Evolutionary conservation across 805 yeast genomes (phyloP).

Genomic region (Pichia membranifaciens): DNA sequence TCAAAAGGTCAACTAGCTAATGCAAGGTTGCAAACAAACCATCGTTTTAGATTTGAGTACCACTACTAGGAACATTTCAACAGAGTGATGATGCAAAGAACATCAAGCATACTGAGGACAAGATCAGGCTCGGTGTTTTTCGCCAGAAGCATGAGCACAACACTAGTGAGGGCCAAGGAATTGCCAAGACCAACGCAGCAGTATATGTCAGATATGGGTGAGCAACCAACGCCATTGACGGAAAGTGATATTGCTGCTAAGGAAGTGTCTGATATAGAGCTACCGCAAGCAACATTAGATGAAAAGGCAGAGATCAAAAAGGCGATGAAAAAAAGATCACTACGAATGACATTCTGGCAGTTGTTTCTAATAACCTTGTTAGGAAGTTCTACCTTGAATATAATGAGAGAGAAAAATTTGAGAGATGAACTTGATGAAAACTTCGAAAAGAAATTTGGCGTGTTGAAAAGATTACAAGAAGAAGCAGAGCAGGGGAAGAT

Average conservation of each 20-base stretch:
- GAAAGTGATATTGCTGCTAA: constrained; percentile 13
- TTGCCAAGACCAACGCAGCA: constrained; percentile 21
- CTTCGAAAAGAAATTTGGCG: constrained; percentile 35
- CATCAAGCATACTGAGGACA: background rate
- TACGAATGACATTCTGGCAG: constrained; percentile 30
- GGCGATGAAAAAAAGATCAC: constrained; percentile 24
- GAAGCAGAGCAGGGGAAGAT: constrained; percentile 20
- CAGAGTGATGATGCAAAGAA: background rate
- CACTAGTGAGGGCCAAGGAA: background rate
- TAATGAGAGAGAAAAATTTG: constrained; percentile 39
- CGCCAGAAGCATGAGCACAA: background rate
- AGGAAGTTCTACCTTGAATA: constrained; percentile 41
- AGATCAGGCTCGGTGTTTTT: background rate
- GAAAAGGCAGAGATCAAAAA: constrained; percentile 21
- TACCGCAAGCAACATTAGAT: constrained; percentile 16
- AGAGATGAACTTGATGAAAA: constrained; percentile 37
- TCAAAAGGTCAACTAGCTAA: too few species aligned
- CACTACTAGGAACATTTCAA: too few species aligned
- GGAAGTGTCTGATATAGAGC: constrained; percentile 14
- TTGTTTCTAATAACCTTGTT: constrained; percentile 26
- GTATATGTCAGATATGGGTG: constrained; percentile 24
- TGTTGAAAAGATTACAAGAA: constrained; percentile 23
- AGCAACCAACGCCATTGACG: constrained; percentile 24
- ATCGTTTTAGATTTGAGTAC: too few species aligned
- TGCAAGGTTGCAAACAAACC: too few species aligned